Evolutionary conservation across 2,329 filamentous ascomycete genomes (phyloP), one percentile per base, ranked within the genome.

Genomic region (Sporothrix dimorphospora): DNA sequence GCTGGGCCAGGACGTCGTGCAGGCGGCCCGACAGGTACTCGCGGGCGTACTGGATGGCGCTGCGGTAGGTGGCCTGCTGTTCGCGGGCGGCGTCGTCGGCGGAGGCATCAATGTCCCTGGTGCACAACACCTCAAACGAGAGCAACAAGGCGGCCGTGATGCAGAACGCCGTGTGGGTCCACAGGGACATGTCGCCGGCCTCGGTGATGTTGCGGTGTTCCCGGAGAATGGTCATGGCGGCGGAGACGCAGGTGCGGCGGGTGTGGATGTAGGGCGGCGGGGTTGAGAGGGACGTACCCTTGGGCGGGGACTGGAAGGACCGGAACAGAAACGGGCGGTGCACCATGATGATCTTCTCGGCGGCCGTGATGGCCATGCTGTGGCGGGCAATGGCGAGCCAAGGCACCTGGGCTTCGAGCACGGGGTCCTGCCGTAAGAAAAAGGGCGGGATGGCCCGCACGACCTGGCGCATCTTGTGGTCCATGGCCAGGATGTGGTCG

Each of bases 321-420:
- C 76, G 77, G 69, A 80, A 80, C 3, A 81, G 75, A 45, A 82
- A 79, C 0, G 80, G 79, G 1, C 80, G 78, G 72, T 82, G 80
- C 30, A 82, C 79, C 79, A 81, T 81, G 74, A 81, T 81, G 45
- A 81, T 81, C 73, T 82, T 82, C 68, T 82, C 80, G 1, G 81
- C 80, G 8, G 80, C 79, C 0, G 79, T 81, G 30, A 82, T 81
- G 8, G 80, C 79, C 34, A 81, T 77, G 71, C 79, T 81, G 47
- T 78, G 78, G 12, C 79, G 78, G 6, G 80, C 81, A 14, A 75
- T 80, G 1, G 75, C 74, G 11, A 81, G 76, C 80, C 80, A 82
- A 0, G 77, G 76, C 4, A 78, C 76, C 27, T 76, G 72, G 1
- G 75, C 71, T 69, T 63, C 76, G 69, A 73, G 77, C 71, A 71